A percentile compares a stretch with the other conserved stretches of the same genome.
phyloP scores from a whole-genome alignment of 2,329 filamentous ascomycete genomes.

The Aureobasidium zeae region DNA sequence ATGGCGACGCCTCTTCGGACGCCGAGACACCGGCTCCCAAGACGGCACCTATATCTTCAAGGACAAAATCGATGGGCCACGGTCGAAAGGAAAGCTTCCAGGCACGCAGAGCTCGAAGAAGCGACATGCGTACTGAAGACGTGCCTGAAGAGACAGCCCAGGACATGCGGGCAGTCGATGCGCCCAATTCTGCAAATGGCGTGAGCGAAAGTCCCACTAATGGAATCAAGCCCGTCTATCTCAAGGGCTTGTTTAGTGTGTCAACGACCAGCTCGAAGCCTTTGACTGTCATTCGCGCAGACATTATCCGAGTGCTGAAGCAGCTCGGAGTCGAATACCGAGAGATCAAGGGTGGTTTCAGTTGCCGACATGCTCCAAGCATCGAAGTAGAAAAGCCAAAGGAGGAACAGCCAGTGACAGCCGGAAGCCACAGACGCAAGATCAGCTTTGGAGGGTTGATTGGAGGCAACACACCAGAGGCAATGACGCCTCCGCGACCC shows the following conservation, averaged over 20 bases:
- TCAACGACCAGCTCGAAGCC: slow-evolving; percentile 93
- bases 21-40: slow-evolving; percentile 30
- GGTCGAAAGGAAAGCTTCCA: slow-evolving; percentile 87
- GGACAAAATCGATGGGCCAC: slow-evolving; percentile 83
- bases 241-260: slow-evolving; percentile 95
- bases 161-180: slow-evolving; percentile 53
- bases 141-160: slow-evolving; percentile 86
- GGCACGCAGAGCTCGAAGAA: slow-evolving; percentile 59
- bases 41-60: slow-evolving; percentile 51
- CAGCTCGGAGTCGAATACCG: slow-evolving; percentile 83
- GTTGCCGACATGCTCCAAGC: slow-evolving; percentile 77
- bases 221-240: slow-evolving; percentile 82
- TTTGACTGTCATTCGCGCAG: slow-evolving; percentile 70
- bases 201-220: slow-evolving; percentile 56
- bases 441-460: slow-evolving; percentile 75
- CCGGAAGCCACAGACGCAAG: slow-evolving; percentile 56
- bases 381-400: slow-evolving; percentile 62
- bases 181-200: slow-evolving; percentile 24
- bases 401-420: slow-evolving; percentile 32
- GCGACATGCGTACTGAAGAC: slow-evolving; percentile 54
- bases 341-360: slow-evolving; percentile 90
- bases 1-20: slow-evolving; percentile 42
- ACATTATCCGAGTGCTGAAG: slow-evolving; percentile 82
- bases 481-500: slow-evolving; percentile 45
- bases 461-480: slow-evolving; percentile 56